A percentile compares a stretch with the other conserved stretches of the same genome.
These are phyloP conservation scores for Exophiala oligosperma DNA, from an alignment of 2,329 filamentous ascomycete genomes.

Conservation along the genomic window DNA sequence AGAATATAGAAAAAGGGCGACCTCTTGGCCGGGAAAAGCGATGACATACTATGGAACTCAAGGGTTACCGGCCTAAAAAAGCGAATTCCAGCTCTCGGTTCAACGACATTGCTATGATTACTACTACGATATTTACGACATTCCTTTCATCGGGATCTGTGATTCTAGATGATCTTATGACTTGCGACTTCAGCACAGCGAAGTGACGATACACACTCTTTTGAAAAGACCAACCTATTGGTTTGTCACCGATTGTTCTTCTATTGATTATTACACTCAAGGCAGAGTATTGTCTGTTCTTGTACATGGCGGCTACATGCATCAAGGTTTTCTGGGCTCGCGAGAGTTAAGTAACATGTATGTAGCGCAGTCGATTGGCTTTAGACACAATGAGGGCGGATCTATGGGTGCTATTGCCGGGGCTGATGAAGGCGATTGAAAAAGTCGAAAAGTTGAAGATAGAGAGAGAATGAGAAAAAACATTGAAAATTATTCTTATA, in stretches of 20 bases:
- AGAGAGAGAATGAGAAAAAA: not conserved
- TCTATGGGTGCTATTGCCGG: not conserved
- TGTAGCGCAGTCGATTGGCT: conserved; percentile 40
- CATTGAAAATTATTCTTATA: not conserved
- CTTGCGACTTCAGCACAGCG: conserved; percentile 14
- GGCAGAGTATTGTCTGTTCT: not conserved
- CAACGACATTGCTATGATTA: conserved; percentile 2
- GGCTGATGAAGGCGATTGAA: not conserved
- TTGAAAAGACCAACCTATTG: not conserved
- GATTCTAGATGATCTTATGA: conserved; percentile 3
- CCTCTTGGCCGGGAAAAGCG: not conserved
- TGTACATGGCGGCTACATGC: conserved; percentile 7
- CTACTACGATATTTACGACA: conserved; percentile 1
- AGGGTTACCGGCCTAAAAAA: not conserved
- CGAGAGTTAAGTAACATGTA: conserved; percentile 2
- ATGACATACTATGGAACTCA: not conserved
- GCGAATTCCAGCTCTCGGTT: not conserved
- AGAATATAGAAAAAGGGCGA: not conserved
- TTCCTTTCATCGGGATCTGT: not conserved
- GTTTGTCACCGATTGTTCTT: not conserved
- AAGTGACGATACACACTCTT: conserved; percentile 5
- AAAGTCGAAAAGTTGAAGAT: not conserved
- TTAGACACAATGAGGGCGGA: conserved; percentile 68
- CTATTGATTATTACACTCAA: not conserved
- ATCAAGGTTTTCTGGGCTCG: not conserved